phyloP scores from a whole-genome alignment of 805 yeast genomes.

The Suhomyces tanzawaensis region DNA sequence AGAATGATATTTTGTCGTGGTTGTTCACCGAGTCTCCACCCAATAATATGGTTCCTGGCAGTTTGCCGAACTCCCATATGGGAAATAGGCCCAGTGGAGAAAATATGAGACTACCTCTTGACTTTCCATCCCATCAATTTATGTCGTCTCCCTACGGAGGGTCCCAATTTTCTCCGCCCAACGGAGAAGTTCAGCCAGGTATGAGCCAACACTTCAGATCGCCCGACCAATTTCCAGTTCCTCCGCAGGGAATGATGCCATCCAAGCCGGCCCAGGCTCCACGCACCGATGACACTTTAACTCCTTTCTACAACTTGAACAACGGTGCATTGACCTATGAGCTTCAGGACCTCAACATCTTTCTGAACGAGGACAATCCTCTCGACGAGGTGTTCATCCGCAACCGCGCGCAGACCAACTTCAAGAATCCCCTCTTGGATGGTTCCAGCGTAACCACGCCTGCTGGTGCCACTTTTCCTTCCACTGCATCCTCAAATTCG shows the following conservation, averaged over 20 bases:
- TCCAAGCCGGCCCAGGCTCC: not conserved
- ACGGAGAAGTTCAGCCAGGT: not conserved
- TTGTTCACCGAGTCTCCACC: slow-evolving; percentile 33
- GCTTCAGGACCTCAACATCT: slow-evolving; percentile 38
- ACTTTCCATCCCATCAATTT: not conserved
- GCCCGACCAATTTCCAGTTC: not conserved
- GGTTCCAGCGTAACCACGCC: not conserved
- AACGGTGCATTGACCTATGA: slow-evolving; percentile 6
- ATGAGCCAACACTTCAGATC: not conserved
- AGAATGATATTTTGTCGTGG: slow-evolving; percentile 41
- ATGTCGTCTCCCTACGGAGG: slow-evolving; percentile 13
- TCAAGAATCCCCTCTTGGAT: not conserved
- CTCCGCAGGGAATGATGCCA: not conserved
- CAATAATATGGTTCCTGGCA: slow-evolving; percentile 1
- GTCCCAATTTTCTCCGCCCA: slow-evolving; percentile 9
- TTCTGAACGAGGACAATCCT: slow-evolving; percentile 37
- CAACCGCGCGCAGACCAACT: not conserved
- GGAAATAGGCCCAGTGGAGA: not conserved
- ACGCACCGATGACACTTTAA: not conserved
- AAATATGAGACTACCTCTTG: not conserved
- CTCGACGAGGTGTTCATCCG: slow-evolving; percentile 33
- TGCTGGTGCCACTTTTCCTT: slow-evolving; percentile 9
- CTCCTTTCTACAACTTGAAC: not conserved
- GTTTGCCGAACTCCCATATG: not conserved
- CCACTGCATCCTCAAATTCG: slow-evolving; percentile 24